Evolutionary conservation across 352 stramenopile genomes (phyloP), one percentile per base, ranked within the genome.

Genomic region (Pilasporangium apinafurcum): DNA sequence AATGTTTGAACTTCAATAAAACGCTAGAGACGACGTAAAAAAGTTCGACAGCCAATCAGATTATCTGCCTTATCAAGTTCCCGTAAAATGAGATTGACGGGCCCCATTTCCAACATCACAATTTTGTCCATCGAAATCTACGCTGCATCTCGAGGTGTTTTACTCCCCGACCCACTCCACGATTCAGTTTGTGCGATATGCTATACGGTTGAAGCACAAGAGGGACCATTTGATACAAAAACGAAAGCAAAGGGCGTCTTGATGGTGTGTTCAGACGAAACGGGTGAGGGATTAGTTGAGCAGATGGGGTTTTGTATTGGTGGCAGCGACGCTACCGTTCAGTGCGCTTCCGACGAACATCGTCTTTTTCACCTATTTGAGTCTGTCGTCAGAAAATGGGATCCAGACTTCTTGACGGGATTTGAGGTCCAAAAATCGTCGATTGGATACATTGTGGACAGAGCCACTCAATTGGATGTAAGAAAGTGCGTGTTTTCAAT

Each of bases 351-450:
- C 6, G 53, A 72, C 34, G 86, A 96, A 58, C 49, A 43, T 4
- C 68, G 80, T 30, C 48, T 96, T 20, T 59, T 96, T 18, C 40
- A 36, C 10, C 56, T 41, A 18, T 28, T 96, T 5, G 59, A 83
- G 22, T 35, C 26, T 10, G 32, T 94, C 13, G 71, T 96, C 24
- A 57, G 62, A 8, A 31, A 59, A 9, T 87, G 76, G 69, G 84
- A 97, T 43, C 86, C 86, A n/a, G 88, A 97, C 44, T 92, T 96
- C 33, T 59, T 97, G 28, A 57, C 70, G 31, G 85, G 87, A 9
- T 97, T 86, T 62, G 88, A 97, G 52, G 65, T 94, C 1, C 82
- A 96, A 55, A 82, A 85, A 20, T 44, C 56, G 40, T 90, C 82
- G 3, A 68, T 82, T 25, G 83, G 83, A 29, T 95, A 92, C 37